Evolutionary conservation across 352 stramenopile genomes (phyloP).

Genomic region (Aphanomyces cochlioides): DNA sequence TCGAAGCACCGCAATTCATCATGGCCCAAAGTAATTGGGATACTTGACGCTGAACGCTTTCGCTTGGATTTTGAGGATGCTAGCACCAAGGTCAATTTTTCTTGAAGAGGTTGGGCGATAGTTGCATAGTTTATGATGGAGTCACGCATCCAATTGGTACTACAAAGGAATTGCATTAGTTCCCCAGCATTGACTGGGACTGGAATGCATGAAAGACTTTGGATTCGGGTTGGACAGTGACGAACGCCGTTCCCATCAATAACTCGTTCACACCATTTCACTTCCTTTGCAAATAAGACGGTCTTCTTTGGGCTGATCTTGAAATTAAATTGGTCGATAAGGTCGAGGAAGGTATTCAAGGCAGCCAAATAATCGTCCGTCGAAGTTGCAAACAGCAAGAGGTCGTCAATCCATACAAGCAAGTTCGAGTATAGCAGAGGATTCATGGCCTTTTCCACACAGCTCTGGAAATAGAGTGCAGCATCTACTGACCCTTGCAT

Average conservation of each 20-base stretch:
- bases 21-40: too few species aligned
- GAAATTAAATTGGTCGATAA: constrained; percentile 30
- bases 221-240: constrained; percentile 8
- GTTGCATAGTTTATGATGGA: constrained; percentile 9
- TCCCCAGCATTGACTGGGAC: constrained; percentile 27
- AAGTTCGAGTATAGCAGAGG: constrained; percentile 31
- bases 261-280: constrained; percentile 31
- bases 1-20: too few species aligned
- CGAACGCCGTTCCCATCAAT: not conserved
- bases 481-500: constrained; percentile 24
- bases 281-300: constrained; percentile 26
- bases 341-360: constrained; percentile 32
- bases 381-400: constrained; percentile 35
- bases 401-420: constrained; percentile 39
- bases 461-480: constrained; percentile 22
- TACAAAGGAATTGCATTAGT: constrained; percentile 20
- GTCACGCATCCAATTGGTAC: constrained; percentile 12
- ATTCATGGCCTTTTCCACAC: not conserved
- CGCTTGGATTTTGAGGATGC: too few species aligned
- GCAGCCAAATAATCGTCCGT: constrained; percentile 33
- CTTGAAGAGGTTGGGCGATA: not conserved
- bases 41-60: too few species aligned
- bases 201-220: constrained; percentile 24
- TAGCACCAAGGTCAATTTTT: too few species aligned
- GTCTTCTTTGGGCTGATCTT: constrained; percentile 35